These are phyloP conservation scores for Neopestalotiopsis rosae DNA, from an alignment of 2,329 filamentous ascomycete species.

Conservation along the genomic window DNA sequence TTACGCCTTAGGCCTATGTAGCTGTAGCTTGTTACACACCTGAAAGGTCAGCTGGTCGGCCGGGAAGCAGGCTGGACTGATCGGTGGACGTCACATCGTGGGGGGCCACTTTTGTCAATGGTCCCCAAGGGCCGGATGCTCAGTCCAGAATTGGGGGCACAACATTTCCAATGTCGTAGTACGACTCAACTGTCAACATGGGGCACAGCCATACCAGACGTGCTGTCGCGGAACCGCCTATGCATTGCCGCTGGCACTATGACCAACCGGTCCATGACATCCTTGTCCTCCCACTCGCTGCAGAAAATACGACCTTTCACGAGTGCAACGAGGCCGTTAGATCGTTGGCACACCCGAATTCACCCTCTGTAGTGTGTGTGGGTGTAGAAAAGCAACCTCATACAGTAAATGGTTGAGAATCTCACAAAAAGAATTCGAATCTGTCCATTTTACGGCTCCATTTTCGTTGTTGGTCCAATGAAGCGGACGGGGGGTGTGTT, in stretches of 20 bases:
- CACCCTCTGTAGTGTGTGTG: too few species aligned
- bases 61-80: neutral
- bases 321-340: neutral
- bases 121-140: neutral
- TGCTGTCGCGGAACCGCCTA: constrained; percentile 8
- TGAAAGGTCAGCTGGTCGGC: neutral
- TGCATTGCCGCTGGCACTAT: constrained; percentile 1
- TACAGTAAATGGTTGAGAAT: neutral
- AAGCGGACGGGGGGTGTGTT: neutral
- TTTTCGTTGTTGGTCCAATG: neutral
- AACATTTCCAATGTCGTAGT: constrained; percentile 8
- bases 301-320: neutral
- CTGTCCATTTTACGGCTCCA: neutral
- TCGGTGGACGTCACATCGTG: neutral
- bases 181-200: constrained; percentile 10
- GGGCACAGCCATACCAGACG: constrained; percentile 1
- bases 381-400: neutral
- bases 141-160: neutral
- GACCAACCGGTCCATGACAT: neutral
- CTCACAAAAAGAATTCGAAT: neutral
- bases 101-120: neutral
- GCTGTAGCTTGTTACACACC: neutral
- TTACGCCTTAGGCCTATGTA: neutral
- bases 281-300: neutral
- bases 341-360: neutral